Evolutionary conservation across 208 protist species (phyloP), one percentile per base, ranked within the genome.

Genomic region (Trypanosoma scelopori): DNA sequence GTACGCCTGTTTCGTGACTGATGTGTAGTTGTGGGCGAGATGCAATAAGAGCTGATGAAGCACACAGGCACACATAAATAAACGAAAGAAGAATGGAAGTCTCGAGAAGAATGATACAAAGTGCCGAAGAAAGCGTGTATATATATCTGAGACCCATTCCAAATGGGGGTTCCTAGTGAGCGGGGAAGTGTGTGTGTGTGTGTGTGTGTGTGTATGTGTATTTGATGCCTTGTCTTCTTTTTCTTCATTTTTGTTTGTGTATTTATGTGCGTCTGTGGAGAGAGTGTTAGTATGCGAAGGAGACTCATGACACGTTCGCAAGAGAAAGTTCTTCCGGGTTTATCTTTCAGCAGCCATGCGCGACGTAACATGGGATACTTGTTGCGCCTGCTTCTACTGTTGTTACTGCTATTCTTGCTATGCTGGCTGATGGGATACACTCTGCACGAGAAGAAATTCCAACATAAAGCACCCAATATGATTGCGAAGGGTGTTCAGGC

Each of bases 241-340:
- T 55, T 56, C 28, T 42, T 27, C 35, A n/a, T 53, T 69, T 48
- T 63, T 50, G 15, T 43, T 25, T 32, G 20, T 47, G 20, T 37
- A 37, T 37, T 37, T 37, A 9, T 37, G 32, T 37, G 5, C 9
- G 3, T 37, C 5, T 37, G 9, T n/a, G 32, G 32, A 37, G 32
- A 37, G 3, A 37, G 32, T 37, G n/a, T n/a, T n/a, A n/a, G n/a
- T 37, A 37, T 37, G 32, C 32, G 32, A 37, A 37, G 32, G 32
- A 37, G 32, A 9, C 9, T 11, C 32, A 9, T 37, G 5, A 37
- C 32, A 3, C 9, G 5, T 37, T 11, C 32, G 32, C 32, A 37
- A 9, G 32, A 37, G 5, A 37, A 37, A 37, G 32, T 3, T 9
- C 32, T 37, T 9, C 32, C 5, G 32, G 3, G 3, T 3, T 11